Percentiles rank a stretch among this genome's conserved stretches.
Conservation (phyloP, 1,284 basidiomycete genomes). For the Apiotrichum porosum region DNA sequence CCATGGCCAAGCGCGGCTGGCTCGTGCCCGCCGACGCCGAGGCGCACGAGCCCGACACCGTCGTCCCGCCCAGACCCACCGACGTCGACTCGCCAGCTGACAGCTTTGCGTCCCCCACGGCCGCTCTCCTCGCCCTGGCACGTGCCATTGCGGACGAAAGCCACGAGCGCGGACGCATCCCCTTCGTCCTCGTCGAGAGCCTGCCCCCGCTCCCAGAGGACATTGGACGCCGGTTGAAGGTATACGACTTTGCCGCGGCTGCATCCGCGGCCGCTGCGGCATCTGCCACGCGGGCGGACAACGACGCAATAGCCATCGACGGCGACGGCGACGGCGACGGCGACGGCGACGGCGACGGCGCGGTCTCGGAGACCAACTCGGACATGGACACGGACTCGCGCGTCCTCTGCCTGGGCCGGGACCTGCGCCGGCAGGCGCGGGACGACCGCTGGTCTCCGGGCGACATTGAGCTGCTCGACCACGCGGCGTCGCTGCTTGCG, state of each 20-base stretch:
- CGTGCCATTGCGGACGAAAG: background rate
- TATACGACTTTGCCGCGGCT: constrained; percentile 5
- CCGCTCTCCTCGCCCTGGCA: background rate
- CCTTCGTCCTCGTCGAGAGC: background rate
- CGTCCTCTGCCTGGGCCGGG: constrained; percentile 1
- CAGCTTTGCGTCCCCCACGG: background rate
- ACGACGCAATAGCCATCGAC: background rate
- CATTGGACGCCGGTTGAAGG: background rate
- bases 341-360: background rate
- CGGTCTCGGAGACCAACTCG: background rate
- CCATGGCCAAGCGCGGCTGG: constrained; percentile 19
- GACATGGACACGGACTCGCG: background rate
- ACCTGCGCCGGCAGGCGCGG: background rate
- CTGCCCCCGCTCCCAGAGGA: background rate
- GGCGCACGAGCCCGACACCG: background rate
- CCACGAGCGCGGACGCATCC: background rate
- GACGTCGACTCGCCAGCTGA: background rate
- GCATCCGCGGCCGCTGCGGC: background rate
- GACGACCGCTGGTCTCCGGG: constrained; percentile 2
- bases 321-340: background rate
- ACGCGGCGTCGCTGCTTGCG: constrained; percentile 5
- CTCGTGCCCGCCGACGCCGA: background rate
- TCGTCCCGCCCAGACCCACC: background rate
- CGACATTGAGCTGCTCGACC: constrained; percentile 6
- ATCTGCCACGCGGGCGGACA: background rate